phyloP scores from a whole-genome alignment of 2,329 filamentous ascomycete genomes.

The Calonectria hawksworthii region DNA sequence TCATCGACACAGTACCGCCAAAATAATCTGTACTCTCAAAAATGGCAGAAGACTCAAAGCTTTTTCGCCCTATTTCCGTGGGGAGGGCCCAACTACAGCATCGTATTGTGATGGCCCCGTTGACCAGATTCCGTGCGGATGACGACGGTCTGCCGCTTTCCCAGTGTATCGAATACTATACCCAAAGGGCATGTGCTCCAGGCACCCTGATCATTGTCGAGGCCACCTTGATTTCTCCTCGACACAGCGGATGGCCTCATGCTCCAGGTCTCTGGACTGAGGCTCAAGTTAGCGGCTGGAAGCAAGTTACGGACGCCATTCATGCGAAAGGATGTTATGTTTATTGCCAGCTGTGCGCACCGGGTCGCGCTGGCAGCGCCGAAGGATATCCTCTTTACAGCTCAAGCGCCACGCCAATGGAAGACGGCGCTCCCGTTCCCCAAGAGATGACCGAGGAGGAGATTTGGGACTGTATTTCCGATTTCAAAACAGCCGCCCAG shows the following conservation, averaged over 20 bases:
- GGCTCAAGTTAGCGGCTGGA: conserved; percentile 21
- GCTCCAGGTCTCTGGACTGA: conserved; percentile 19
- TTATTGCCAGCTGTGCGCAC: neutral
- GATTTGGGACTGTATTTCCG: conserved; percentile 4
- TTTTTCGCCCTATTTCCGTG: neutral
- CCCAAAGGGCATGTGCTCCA: neutral
- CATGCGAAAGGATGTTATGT: conserved; percentile 13
- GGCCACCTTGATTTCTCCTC: neutral
- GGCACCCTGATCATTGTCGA: neutral
- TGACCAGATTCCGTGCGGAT: neutral
- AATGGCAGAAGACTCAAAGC: neutral
- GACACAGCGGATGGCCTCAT: neutral
- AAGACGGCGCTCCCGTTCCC: neutral
- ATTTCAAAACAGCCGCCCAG: conserved; percentile 5
- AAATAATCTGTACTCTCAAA: neutral
- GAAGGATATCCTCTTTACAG: neutral
- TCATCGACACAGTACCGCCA: neutral
- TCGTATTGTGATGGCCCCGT: conserved; percentile 1
- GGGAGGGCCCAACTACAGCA: neutral
- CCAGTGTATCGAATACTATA: neutral
- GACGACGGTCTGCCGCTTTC: neutral
- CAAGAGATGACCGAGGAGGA: neutral
- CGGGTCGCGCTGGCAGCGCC: neutral
- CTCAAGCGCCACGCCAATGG: neutral
- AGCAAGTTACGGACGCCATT: conserved; percentile 12